Conservation (phyloP, 306 rosid species). For the Medicago ruthenica region DNA sequence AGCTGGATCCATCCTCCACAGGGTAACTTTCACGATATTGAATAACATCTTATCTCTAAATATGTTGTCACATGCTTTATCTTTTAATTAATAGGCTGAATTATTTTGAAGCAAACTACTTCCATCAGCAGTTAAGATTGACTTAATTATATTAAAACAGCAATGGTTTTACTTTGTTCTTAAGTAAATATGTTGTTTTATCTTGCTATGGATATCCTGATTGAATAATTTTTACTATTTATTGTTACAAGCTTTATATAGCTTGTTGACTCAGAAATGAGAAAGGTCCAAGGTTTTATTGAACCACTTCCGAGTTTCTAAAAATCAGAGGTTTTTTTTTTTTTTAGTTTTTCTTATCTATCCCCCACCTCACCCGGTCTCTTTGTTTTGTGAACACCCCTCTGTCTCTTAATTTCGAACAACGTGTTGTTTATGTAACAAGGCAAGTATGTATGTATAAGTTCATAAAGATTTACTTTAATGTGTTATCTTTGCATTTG, state of each 20-base stretch:
- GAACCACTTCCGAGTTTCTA: neutral
- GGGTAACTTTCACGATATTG: constrained; percentile 58
- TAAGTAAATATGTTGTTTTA: neutral
- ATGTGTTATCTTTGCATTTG: neutral
- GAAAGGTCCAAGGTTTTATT: neutral
- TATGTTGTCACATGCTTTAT: constrained; percentile 4
- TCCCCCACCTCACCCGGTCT: too few species aligned
- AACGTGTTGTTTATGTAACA: neutral
- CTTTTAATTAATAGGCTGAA: neutral
- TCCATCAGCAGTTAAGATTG: too few species aligned
- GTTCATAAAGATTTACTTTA: neutral
- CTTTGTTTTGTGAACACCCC: neutral
- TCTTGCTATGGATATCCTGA: neutral
- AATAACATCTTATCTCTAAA: constrained; percentile 16
- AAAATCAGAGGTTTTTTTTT: neutral
- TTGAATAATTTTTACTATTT: too few species aligned
- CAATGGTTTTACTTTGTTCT: neutral
- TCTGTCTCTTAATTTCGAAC: neutral
- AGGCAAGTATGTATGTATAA: neutral
- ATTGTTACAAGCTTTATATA: neutral
- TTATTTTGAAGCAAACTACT: constrained; percentile 5
- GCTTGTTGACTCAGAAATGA: neutral
- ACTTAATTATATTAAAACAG: neutral
- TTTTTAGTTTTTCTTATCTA: too few species aligned
- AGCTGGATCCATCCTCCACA: constrained; percentile 66